Evolutionary conservation across 345 rosid species (phyloP), one percentile per base, ranked within the genome.

Genomic region (Aegle marmelos): DNA sequence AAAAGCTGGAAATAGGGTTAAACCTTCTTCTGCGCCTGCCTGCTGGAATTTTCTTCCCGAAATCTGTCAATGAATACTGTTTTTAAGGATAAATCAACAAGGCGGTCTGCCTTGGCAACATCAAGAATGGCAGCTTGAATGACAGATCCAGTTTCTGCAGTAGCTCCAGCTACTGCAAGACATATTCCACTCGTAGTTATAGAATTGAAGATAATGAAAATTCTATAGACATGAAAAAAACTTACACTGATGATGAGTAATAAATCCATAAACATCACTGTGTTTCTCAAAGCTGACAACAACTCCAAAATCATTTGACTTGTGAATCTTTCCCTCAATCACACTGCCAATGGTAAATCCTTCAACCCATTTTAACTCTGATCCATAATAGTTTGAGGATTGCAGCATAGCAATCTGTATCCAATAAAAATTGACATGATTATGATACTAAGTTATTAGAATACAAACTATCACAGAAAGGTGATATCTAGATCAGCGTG

Each of bases 31-130:
- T 76, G 74, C 61, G 83, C 53, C 69, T 82, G 81, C 57, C 75
- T 85, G 76, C 68, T 83, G 73, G 87, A 82, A 54, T 72, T 88
- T 82, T 87, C 83, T 72, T 78, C 87, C 25, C 53, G 78, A 24
- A 77, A 70, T 77, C 85, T 89, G 27, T 80, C 80, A 39, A 88
- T 78, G 72, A 96, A 89, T 85, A 90, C 93, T 30, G 85, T 91
- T 82, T 91, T 94, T 70, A 94, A 82, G 76, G 99, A 92, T 82
- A 95, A 87, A 85, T 95, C 99, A 79, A 94, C 89, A 76, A 96
- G 93, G 79, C 79, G 85, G 79, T 92, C 99, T 67, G 87, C 84
- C 90, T 84, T 92, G 77, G 93, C 85, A 83, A 94, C 85, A 82
- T 94, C 99, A 45, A 96, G 95, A 85, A 96, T 95, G 34, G 77